Evolutionary conservation across 768 basidiomycete species (phyloP).

Genomic region (Boletus pseudopeckii): DNA sequence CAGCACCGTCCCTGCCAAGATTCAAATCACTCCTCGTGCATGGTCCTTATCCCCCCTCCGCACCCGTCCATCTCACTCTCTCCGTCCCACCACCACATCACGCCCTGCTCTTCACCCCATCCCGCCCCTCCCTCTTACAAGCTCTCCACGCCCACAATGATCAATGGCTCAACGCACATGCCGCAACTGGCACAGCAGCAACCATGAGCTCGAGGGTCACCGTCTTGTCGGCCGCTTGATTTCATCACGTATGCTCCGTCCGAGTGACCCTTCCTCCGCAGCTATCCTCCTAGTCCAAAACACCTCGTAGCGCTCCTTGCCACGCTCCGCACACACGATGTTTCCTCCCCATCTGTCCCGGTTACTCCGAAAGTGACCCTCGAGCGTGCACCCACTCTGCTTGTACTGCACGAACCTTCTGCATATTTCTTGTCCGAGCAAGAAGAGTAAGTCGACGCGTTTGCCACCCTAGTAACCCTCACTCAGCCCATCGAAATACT

Average conservation of each 20-base stretch:
- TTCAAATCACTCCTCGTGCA: conserved; percentile 60
- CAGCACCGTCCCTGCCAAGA: conserved; percentile 47
- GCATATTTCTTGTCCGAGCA: conserved; percentile 42
- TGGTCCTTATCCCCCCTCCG: conserved; percentile 62
- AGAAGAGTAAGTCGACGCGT: conserved; percentile 21
- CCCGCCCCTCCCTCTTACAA: conserved; percentile 40
- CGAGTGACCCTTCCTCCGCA: conserved; percentile 27
- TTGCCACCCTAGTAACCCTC: not conserved
- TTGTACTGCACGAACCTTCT: conserved; percentile 62
- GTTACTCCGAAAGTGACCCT: conserved; percentile 34
- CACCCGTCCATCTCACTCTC: conserved; percentile 64
- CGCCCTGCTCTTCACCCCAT: conserved; percentile 53
- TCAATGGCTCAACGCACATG: conserved; percentile 35
- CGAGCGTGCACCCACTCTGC: conserved; percentile 42
- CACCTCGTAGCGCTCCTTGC: conserved; percentile 55
- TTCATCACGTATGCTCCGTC: not conserved
- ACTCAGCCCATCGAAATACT: not conserved
- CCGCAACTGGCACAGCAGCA: conserved; percentile 37
- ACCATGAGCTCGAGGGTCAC: conserved; percentile 42
- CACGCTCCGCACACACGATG: conserved; percentile 38
- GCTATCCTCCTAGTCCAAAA: conserved; percentile 61
- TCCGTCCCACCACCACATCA: conserved; percentile 38
- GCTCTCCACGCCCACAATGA: conserved; percentile 51
- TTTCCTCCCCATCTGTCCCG: conserved; percentile 16
- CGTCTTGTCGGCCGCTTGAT: conserved; percentile 49